Percentiles rank a stretch among this genome's conserved stretches.
These are phyloP conservation scores for Chrysoporthe austroafricana DNA, from an alignment of 2,329 filamentous ascomycete genomes.

Conservation along the genomic window DNA sequence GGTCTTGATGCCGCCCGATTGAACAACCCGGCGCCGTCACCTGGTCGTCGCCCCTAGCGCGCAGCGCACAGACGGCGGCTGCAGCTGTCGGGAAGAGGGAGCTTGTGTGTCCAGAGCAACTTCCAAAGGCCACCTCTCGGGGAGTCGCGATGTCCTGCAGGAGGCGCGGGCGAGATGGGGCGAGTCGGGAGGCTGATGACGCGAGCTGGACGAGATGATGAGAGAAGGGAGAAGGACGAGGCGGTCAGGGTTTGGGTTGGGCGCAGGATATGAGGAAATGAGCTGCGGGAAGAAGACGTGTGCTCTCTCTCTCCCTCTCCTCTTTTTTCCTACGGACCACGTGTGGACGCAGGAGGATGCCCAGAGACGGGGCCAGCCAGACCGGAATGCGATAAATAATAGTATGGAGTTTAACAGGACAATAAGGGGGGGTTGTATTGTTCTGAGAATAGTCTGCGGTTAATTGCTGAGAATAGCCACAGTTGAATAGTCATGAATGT, in stretches of 20 bases:
- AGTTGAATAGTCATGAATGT: background rate
- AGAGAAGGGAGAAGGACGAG: constrained; percentile 7
- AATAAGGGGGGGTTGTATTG: background rate
- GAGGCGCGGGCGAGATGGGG: constrained; percentile 17
- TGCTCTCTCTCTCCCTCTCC: background rate
- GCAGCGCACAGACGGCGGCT: background rate
- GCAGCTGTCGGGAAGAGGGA: constrained; percentile 27
- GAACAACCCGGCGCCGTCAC: background rate
- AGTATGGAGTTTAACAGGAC: too few species aligned
- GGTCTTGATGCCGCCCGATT: background rate
- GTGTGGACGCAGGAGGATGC: too few species aligned
- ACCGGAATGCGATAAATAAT: too few species aligned
- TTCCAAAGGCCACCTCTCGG: background rate
- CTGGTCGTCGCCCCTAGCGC: background rate
- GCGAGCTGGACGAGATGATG: constrained; percentile 32
- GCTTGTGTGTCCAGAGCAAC: background rate
- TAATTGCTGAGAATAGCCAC: background rate
- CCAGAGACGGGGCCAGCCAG: too few species aligned
- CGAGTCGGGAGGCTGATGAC: constrained; percentile 18
- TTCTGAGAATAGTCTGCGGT: background rate
- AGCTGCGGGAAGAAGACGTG: background rate
- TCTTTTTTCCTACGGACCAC: background rate
- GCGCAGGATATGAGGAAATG: constrained; percentile 7
- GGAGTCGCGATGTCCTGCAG: constrained; percentile 3
- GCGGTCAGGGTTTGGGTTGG: constrained; percentile 23